A percentile compares a stretch with the other conserved stretches of the same genome.
phyloP scores from a whole-genome alignment of 2,329 filamentous ascomycete genomes.

The Trichoderma sp. region DNA sequence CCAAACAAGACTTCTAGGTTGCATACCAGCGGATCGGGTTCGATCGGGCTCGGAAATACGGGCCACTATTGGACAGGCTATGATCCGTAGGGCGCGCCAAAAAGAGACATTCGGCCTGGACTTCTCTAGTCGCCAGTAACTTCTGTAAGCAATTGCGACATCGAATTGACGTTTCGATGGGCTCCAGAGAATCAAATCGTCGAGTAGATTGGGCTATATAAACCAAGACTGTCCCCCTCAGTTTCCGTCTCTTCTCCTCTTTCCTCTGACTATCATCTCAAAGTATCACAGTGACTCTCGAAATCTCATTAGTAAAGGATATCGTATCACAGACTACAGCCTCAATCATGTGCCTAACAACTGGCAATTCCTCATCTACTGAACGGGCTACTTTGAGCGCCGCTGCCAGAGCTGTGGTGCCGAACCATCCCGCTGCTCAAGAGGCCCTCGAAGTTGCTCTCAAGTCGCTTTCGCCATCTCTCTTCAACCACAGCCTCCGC shows the following conservation, averaged over 20 bases:
- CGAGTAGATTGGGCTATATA: neutral
- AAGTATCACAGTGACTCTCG: neutral
- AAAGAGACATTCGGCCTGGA: neutral
- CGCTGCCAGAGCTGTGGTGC: constrained; percentile 11
- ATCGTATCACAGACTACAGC: neutral
- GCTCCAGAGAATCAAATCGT: neutral
- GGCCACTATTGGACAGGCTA: neutral
- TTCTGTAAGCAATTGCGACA: neutral
- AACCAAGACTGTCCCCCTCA: neutral
- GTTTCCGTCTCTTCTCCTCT: neutral
- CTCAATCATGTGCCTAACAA: constrained; percentile 3
- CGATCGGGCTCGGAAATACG: neutral
- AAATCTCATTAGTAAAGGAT: too few species aligned
- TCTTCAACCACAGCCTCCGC: constrained; percentile 18
- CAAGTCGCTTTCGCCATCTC: constrained; percentile 1
- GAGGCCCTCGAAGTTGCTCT: constrained; percentile 11
- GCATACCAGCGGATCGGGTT: neutral
- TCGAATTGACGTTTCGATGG: neutral
- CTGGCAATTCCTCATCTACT: neutral
- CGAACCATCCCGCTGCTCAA: constrained; percentile 9
- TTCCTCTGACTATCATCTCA: neutral
- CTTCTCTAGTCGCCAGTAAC: neutral
- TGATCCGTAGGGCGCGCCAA: constrained; percentile 8
- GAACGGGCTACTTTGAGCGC: neutral
- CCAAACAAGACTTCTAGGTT: neutral